A percentile compares a stretch with the other conserved stretches of the same genome.
Evolutionary conservation across 495 filamentous ascomycete species (phyloP).

Genomic region (Hypomontagnella monticulosa): DNA sequence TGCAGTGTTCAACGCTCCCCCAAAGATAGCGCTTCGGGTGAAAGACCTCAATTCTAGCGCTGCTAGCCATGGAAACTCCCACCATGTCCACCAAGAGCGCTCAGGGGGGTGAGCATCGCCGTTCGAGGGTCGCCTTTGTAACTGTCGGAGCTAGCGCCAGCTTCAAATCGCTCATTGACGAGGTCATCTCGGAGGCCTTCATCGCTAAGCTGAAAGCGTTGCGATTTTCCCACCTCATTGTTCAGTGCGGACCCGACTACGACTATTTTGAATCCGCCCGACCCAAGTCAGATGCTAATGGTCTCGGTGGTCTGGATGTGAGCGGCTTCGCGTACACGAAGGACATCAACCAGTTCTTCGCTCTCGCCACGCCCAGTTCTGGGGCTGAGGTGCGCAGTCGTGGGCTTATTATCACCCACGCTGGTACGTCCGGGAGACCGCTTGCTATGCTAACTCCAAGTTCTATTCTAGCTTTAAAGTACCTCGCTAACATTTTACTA

Average conservation of each 20-base stretch:
- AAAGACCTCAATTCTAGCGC: too few species aligned
- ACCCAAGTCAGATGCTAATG: constrained; percentile 12
- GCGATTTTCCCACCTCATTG: constrained; percentile 70
- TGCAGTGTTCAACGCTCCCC: too few species aligned
- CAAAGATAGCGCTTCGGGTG: background rate
- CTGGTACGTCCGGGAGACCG: constrained; percentile 66
- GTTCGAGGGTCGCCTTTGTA: constrained; percentile 63
- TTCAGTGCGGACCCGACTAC: constrained; percentile 78
- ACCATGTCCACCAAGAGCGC: background rate
- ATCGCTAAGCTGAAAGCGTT: constrained; percentile 61
- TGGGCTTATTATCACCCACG: constrained; percentile 87
- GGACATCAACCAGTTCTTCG: constrained; percentile 8
- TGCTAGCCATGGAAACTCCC: too few species aligned
- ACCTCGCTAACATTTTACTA: constrained; percentile 47
- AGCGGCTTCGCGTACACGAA: constrained; percentile 36
- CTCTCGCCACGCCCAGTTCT: background rate
- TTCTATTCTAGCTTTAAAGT: background rate
- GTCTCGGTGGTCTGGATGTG: constrained; percentile 15
- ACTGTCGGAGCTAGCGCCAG: constrained; percentile 92
- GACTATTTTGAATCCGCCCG: constrained; percentile 38
- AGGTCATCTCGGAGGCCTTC: constrained; percentile 70
- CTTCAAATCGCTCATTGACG: constrained; percentile 75
- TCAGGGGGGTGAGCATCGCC: background rate
- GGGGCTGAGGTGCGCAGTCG: background rate
- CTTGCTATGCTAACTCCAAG: background rate